phyloP scores from a whole-genome alignment of 257 asterid species.

The Scutellaria baicalensis region DNA sequence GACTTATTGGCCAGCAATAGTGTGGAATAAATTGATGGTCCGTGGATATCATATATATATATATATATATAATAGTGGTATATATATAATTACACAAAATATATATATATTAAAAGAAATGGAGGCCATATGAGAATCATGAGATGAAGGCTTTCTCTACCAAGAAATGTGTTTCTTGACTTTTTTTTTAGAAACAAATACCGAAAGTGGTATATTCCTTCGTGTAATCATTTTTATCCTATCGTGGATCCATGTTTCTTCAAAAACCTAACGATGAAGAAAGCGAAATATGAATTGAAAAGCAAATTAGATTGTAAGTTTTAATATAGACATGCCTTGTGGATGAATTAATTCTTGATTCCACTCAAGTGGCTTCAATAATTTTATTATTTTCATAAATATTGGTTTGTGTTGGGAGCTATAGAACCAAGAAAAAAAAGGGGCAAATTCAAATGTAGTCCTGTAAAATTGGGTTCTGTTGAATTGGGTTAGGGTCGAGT shows the following conservation, averaged over 20 bases:
- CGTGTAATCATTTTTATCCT: conserved; percentile 4
- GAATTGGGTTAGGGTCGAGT: too few species aligned
- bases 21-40: conserved; percentile 15
- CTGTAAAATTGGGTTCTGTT: too few species aligned
- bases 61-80: too few species aligned
- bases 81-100: conserved; percentile 2
- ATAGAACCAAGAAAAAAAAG: too few species aligned
- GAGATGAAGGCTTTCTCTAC: conserved; percentile 14
- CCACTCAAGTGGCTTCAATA: background rate
- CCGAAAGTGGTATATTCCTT: conserved; percentile 9
- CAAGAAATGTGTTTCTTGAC: conserved; percentile 12
- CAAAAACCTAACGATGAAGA: background rate
- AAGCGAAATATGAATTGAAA: background rate
- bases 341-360: background rate
- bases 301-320: background rate
- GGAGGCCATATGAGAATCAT: background rate
- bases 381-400: background rate
- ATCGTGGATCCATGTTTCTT: conserved; percentile 6
- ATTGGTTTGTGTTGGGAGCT: too few species aligned
- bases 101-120: conserved; percentile 11
- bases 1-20: background rate
- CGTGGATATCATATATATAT: background rate
- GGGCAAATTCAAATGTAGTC: too few species aligned
- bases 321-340: background rate
- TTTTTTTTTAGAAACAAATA: background rate